Percentiles rank a stretch among this genome's conserved stretches.
Evolutionary conservation across 257 asterid genomes (phyloP).

Genomic region (Solanum pinnatisectum): DNA sequence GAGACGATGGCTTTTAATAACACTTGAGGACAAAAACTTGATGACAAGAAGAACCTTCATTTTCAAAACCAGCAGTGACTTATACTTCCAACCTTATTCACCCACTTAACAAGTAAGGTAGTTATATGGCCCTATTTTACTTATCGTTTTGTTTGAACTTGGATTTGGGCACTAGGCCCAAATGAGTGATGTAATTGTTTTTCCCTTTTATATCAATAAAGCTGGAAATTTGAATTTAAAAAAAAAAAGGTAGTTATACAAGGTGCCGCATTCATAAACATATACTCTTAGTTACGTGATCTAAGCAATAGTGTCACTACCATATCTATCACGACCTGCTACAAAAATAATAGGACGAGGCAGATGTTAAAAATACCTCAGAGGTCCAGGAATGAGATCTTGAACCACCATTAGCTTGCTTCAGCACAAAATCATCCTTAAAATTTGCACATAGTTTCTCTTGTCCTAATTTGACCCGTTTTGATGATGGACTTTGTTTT

Average conservation of each 20-base stretch:
- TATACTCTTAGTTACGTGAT: neutral
- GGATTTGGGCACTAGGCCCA: neutral
- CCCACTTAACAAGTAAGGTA: neutral
- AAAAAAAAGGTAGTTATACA: neutral
- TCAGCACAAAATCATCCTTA: conserved; percentile 18
- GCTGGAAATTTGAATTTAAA: neutral
- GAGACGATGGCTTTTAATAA: neutral
- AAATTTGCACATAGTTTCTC: conserved; percentile 30
- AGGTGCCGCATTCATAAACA: neutral
- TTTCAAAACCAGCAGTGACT: neutral
- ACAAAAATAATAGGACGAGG: neutral
- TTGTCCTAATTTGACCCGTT: conserved; percentile 78
- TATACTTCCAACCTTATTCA: neutral
- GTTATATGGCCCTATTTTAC: neutral
- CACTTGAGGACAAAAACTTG: neutral
- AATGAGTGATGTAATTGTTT: neutral
- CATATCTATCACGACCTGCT: neutral
- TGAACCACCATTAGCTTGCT: conserved; percentile 29
- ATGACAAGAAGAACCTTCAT: neutral
- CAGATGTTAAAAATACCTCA: conserved; percentile 33
- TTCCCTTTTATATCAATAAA: neutral
- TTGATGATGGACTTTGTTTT: conserved; percentile 71
- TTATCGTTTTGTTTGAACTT: neutral
- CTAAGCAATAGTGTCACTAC: neutral
- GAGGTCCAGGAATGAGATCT: conserved; percentile 34